phyloP scores from a whole-genome alignment of 139 green algal species.

The Chlorella sp. region DNA sequence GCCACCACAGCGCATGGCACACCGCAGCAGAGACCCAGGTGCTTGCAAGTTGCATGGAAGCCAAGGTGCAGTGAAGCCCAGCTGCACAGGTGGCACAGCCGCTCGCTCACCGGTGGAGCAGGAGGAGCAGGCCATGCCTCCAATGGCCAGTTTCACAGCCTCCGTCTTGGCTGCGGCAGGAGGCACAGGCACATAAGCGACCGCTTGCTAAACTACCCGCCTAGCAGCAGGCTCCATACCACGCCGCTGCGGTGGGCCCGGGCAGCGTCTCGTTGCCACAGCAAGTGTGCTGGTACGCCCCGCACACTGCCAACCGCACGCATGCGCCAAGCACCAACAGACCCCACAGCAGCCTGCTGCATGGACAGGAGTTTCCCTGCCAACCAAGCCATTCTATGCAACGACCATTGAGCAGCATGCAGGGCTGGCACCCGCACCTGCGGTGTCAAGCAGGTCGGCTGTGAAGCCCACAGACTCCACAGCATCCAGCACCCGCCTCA shows the following conservation, averaged over 20 bases:
- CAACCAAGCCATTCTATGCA: background rate
- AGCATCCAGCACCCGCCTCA: background rate
- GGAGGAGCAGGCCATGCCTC: constrained; percentile 17
- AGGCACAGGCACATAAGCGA: background rate
- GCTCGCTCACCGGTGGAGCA: background rate
- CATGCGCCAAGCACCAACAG: too few species aligned
- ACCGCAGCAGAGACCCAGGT: too few species aligned
- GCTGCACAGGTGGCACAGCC: background rate
- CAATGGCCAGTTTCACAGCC: constrained; percentile 14
- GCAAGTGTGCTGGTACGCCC: background rate
- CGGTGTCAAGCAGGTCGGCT: constrained; percentile 9
- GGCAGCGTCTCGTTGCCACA: background rate
- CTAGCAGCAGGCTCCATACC: background rate
- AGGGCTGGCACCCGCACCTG: background rate
- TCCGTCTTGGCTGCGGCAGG: background rate
- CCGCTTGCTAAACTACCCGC: background rate
- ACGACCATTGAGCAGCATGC: too few species aligned
- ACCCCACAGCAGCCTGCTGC: too few species aligned
- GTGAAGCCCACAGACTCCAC: background rate
- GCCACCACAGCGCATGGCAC: too few species aligned
- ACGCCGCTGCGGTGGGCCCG: background rate
- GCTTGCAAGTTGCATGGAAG: background rate
- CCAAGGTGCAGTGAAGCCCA: background rate
- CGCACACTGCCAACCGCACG: too few species aligned
- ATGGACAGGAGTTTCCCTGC: too few species aligned